Base-by-base conservation (phyloP, 257 asterid genomes). In the Pogostemon cablin region DNA sequence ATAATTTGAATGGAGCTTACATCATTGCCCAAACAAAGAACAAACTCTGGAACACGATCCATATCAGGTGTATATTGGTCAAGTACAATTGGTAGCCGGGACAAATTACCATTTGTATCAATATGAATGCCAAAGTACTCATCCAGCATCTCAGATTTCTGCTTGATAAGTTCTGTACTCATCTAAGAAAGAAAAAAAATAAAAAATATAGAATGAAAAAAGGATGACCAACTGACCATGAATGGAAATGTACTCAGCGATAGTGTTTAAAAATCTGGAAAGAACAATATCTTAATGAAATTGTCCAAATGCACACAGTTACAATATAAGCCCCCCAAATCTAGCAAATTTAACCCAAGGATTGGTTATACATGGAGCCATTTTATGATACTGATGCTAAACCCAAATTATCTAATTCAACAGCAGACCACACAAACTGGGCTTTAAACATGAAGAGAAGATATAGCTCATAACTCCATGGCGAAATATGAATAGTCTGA, bases 51-150 rank as follows among this genome's bases (percentile, higher is more conserved):
- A 62, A 89, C 87, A 72, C 93, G 96, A 77, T 91, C 99, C 96
- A 89, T 89, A 80, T 93, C 98, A 56, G 99, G 98, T 2, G 96
- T 89, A 87, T 93, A 93, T 79, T 91, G 99, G 81, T 93, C 99
- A 67, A 93, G 95, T 76, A 93, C 86, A 70, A 93, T 84, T 25
- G 99, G 99, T 49, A 93, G 90, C 85, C 98, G 84, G 55, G 87
- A 82, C 79, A 93, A 77, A 76, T 86, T 85, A 69, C 95, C 98
- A 80, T 84, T 62, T 65, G 86, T 50, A 65, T 93, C 96, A 37
- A 93, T 77, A 81, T 72, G 72, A 75, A 91, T 82, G 69, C 95
- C 65, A 70, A 91, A 93, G 78, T 91, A 93, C 81, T 93, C 99
- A 60, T 85, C 91, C 79, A 93, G 88, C 95, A 93, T 76, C 81